Base-by-base conservation (phyloP, 2,329 filamentous ascomycete species). In the Cordyceps sp. region DNA sequence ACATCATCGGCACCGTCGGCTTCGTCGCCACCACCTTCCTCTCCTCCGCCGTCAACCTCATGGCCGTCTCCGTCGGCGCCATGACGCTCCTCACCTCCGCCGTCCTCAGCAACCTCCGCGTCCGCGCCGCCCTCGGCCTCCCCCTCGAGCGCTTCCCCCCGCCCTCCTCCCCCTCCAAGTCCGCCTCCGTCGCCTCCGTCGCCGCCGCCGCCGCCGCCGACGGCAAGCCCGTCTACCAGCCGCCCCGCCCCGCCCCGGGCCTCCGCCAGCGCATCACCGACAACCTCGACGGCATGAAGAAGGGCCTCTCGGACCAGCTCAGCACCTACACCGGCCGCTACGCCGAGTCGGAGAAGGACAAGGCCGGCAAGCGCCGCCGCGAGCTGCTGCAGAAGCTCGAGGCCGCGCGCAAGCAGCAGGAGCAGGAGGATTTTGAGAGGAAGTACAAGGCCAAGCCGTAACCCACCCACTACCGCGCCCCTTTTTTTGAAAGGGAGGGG, bases 21-120 rank as follows among this genome's bases (percentile, higher is more conserved):
- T 54, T 64, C 45, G 21, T 62, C 30, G 50, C 52, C 27, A 66
- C 62, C 6, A 52, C 52, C 28, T 66, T 59, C 53, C 49, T 67
- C 34, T 61, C 62, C 14, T 55, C 62, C 25, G 60, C 50, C 32
- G 47, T 67, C 31, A 64, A 67, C 39, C 57, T 59, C 47, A 66
- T 66, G 58, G 49, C 53, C 40, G 43, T 53, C 8, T 55, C 64
- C 40, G 44, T 63, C 37, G 43, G 52, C 38, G 43, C 55, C 20
- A 47, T 57, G 17, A 47, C 48, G 18, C 43, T 52, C 30, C 43
- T 61, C 43, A 54, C 57, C 24, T 40, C 48, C 24, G 33, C 53
- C 25, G 43, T 59, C 19, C 47, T 62, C 29, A 57, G 52, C 45
- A 54, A 54, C 26, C 33, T 45, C 34, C 20, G 42, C 10, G 39